Base-by-base conservation (phyloP, 202 grass and related monocot species). In the Musa balbisiana region DNA sequence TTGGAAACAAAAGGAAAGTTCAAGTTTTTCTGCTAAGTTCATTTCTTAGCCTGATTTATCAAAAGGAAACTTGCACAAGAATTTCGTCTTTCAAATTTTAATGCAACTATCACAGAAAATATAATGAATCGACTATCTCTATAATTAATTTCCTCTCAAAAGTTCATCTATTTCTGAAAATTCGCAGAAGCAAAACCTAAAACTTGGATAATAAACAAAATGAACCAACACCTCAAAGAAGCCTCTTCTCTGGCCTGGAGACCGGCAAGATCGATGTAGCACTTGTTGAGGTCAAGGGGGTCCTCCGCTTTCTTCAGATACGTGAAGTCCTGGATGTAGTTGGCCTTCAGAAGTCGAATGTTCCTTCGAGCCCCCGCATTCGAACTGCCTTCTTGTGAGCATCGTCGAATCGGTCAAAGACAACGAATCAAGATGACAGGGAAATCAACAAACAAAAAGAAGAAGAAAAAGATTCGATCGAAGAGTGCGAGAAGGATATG, bases 211-310 rank as follows among this genome's bases (percentile, higher is more conserved):
- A 52, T 1, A 55, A 52, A 15, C 3, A 71, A 80, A n/a, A 3
- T 15, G 59, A 54, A 65, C 33, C 54, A 60, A 25, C 51, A 94
- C 95, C 95, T 94, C 68, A 99, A 64, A 14, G 91, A 89, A 10
- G 91, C 87, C 55, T 93, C 95, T 79, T 98, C 95, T 76, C 95
- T 83, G n/a, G 95, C 88, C 73, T 87, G 85, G 73, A 99, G 81
- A 53, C 85, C 81, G 25, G 64, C 52, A 1, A 94, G 89, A 78
- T 99, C 91, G 60, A 99, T 82, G 77, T 80, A 80, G 76, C 95
- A 94, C 23, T 85, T 88, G 33, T 60, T 80, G 62, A 85, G 79
- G 78, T 99, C 87, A 10, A 98, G 91, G 9, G 95, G 95, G 78
- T 99, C 95, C 19, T 90, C 87, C 20, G 72, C 89, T 53, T 71